Evolutionary conservation across 257 asterid genomes (phyloP).

Genomic region (Verbascum thapsus): DNA sequence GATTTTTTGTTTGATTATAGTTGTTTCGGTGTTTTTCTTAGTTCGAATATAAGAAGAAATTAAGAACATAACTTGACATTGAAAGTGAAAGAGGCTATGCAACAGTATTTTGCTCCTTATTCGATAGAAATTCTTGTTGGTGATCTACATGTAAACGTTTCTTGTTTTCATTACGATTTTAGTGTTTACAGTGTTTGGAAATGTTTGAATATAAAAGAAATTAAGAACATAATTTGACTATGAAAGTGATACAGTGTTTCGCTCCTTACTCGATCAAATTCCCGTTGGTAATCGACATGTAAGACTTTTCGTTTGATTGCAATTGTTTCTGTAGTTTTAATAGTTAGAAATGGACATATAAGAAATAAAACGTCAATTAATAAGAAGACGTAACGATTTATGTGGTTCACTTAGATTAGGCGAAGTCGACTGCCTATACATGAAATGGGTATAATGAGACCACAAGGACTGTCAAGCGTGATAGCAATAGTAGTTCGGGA

Average conservation of each 20-base stretch:
- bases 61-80: conserved; percentile 25
- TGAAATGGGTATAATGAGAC: too few relatives aligned
- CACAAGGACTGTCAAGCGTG: too few relatives aligned
- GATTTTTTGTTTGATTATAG: not conserved
- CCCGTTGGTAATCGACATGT: conserved; percentile 84
- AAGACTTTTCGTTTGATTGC: conserved; percentile 25
- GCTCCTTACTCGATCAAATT: conserved; percentile 69
- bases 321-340: not conserved
- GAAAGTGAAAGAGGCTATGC: conserved; percentile 39
- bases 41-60: not conserved
- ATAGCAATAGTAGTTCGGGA: too few relatives aligned
- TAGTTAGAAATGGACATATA: not conserved
- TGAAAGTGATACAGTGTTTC: conserved; percentile 30
- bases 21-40: not conserved
- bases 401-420: too few relatives aligned
- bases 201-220: not conserved
- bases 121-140: not conserved
- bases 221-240: conserved; percentile 23
- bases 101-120: conserved; percentile 33
- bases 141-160: conserved; percentile 20
- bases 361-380: not conserved
- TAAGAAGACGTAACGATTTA: too few relatives aligned
- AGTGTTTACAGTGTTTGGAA: too few relatives aligned
- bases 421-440: too few relatives aligned
- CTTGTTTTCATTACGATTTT: too few relatives aligned